Evolutionary conservation across 2,329 filamentous ascomycete genomes (phyloP).

Genomic region (Metarhizium sp.): DNA sequence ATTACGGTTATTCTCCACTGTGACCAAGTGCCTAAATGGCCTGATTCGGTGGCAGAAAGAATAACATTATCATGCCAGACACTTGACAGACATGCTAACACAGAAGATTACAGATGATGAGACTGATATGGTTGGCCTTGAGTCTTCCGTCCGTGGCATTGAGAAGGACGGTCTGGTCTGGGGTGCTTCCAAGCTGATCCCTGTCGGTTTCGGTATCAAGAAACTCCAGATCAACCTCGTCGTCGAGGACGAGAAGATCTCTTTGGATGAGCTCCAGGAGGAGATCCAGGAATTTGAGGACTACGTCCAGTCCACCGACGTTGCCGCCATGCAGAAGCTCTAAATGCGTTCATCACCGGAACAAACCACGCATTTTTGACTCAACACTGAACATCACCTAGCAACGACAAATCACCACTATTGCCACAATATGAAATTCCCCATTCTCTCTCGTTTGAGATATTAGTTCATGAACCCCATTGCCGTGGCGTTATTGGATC

Average conservation of each 20-base stretch:
- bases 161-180: conserved; percentile 92
- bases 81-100: not conserved
- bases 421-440: not conserved
- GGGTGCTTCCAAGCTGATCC: conserved; percentile 82
- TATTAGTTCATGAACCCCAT: not conserved
- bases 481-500: not conserved
- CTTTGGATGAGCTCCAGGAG: conserved; percentile 76
- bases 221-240: conserved; percentile 99
- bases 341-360: conserved; percentile 36
- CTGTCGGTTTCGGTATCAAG: conserved; percentile 95
- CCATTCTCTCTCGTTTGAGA: not conserved
- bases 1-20: not conserved
- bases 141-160: conserved; percentile 71
- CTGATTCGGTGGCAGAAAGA: not conserved
- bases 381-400: not conserved
- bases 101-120: conserved; percentile 58
- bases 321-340: conserved; percentile 88
- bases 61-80: not conserved
- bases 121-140: conserved; percentile 80
- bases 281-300: conserved; percentile 80
- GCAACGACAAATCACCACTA: not conserved
- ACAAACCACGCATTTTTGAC: not conserved
- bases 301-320: conserved; percentile 88
- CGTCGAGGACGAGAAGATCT: conserved; percentile 94
- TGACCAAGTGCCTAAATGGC: not conserved